These are phyloP conservation scores for Hamamelis virginiana DNA, from an alignment of 164 flowering plant genomes.

Conservation along the genomic window DNA sequence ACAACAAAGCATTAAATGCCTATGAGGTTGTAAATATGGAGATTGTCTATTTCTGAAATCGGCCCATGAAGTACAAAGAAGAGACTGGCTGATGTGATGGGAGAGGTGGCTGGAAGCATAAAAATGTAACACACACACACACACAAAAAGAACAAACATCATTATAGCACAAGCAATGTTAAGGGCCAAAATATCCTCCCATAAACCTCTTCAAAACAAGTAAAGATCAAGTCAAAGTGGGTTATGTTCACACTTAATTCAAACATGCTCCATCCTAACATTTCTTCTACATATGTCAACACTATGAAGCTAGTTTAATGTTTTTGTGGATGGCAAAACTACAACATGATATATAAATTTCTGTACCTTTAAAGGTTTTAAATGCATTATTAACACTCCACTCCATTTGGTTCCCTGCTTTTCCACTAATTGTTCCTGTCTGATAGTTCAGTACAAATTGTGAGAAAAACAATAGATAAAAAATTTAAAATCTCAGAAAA, in stretches of 20 bases:
- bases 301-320: background rate
- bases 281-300: background rate
- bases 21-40: too few species aligned
- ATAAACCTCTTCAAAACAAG: background rate
- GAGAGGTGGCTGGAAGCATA: background rate
- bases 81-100: too few species aligned
- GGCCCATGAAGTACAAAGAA: too few species aligned
- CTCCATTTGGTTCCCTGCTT: constrained; percentile 46
- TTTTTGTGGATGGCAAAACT: background rate
- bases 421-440: constrained; percentile 34
- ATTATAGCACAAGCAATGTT: background rate
- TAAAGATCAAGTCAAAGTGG: background rate
- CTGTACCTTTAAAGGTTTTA: constrained; percentile 60
- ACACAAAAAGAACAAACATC: background rate
- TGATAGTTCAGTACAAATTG: constrained; percentile 15
- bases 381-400: constrained; percentile 66
- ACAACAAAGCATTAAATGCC: too few species aligned
- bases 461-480: constrained; percentile 5
- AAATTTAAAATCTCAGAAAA: background rate
- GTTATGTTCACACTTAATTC: background rate
- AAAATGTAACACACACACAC: background rate
- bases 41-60: too few species aligned
- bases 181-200: background rate
- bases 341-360: background rate
- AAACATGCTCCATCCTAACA: background rate